These are phyloP conservation scores for Musa schizocarpa DNA, from an alignment of 176 grass and related monocot genomes.

Conservation along the genomic window DNA sequence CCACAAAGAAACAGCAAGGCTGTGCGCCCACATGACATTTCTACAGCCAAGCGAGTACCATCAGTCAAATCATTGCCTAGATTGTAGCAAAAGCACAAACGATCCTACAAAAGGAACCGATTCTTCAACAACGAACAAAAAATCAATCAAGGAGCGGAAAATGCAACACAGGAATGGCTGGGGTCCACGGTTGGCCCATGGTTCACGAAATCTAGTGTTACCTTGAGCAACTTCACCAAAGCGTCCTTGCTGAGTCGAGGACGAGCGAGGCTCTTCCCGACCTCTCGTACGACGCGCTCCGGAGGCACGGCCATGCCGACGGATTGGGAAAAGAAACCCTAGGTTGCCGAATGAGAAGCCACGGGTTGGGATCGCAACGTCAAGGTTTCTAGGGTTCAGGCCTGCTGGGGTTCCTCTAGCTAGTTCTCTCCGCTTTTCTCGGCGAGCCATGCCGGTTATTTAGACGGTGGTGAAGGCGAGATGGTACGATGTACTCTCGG, in stretches of 20 bases:
- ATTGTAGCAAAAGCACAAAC: neutral
- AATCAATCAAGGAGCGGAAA: neutral
- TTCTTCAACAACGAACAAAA: neutral
- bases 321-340: neutral
- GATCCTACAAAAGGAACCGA: neutral
- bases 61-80: neutral
- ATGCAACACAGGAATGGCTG: neutral
- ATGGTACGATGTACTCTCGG: neutral
- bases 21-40: neutral
- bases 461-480: neutral
- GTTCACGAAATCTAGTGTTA: neutral
- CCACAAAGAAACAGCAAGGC: no score
- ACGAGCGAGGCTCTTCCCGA: constrained; percentile 64
- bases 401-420: neutral
- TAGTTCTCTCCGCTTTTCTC: neutral
- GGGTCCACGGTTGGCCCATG: neutral
- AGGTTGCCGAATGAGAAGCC: no score
- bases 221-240: constrained; percentile 87
- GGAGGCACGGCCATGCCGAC: constrained; percentile 16
- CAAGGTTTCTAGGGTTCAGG: neutral
- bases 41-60: neutral
- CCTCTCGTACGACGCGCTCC: constrained; percentile 44
- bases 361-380: neutral
- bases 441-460: neutral
- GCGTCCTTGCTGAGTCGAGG: constrained; percentile 79